These are phyloP conservation scores for Leishmania amazonensis DNA, from an alignment of 208 protist genomes.

Conservation along the genomic window DNA sequence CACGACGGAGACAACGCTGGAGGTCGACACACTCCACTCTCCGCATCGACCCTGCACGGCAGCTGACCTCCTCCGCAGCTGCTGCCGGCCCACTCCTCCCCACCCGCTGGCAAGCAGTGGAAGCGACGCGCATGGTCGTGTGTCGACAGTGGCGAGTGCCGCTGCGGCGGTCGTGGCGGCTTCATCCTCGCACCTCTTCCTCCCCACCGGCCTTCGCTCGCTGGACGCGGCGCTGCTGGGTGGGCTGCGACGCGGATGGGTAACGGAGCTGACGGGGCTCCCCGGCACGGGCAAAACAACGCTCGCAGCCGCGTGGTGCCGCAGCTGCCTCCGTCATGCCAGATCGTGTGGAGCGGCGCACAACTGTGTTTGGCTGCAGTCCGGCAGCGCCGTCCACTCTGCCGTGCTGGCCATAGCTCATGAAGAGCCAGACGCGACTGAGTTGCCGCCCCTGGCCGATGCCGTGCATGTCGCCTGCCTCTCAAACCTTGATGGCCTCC, in stretches of 20 bases:
- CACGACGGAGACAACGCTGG: neutral
- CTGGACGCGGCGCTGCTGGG: slow-evolving; percentile 57
- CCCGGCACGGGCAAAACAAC: slow-evolving; percentile 39
- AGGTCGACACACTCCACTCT: neutral
- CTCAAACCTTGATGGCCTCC: slow-evolving; percentile 15
- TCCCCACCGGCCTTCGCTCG: slow-evolving; percentile 37
- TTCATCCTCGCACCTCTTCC: slow-evolving; percentile 1
- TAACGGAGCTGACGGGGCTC: slow-evolving; percentile 61
- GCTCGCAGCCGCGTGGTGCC: slow-evolving; percentile 33
- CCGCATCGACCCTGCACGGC: slow-evolving; percentile 1
- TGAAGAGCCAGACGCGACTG: neutral
- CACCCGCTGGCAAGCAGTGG: neutral
- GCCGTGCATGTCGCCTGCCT: slow-evolving; percentile 22
- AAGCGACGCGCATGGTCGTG: neutral
- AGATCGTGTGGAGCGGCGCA: neutral
- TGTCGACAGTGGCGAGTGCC: neutral
- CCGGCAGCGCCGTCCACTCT: slow-evolving; percentile 3
- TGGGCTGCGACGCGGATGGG: slow-evolving; percentile 44
- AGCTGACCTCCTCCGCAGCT: slow-evolving; percentile 3
- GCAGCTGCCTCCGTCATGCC: neutral
- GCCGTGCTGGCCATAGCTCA: slow-evolving; percentile 5
- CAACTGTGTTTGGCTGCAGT: slow-evolving; percentile 31
- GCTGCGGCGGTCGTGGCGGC: neutral
- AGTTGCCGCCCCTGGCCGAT: neutral
- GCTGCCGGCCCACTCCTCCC: neutral